Conservation (phyloP, 1,284 basidiomycete species). For the Dichomitus squalens region DNA sequence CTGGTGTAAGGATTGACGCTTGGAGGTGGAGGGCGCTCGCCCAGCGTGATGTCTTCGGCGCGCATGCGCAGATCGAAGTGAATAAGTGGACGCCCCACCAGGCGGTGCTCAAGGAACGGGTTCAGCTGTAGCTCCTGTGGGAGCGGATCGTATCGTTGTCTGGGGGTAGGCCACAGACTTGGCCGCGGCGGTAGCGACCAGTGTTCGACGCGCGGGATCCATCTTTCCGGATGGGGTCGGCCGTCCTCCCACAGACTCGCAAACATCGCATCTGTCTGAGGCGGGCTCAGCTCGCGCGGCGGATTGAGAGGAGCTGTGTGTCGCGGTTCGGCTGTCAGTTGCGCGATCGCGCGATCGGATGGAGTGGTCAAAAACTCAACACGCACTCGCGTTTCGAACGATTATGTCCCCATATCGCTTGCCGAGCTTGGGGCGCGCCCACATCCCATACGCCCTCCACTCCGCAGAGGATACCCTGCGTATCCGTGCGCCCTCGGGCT, state of each 20-base stretch:
- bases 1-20: background rate
- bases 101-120: conserved; percentile 51
- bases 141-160: conserved; percentile 36
- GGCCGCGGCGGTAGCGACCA: conserved; percentile 52
- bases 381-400: conserved; percentile 34
- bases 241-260: conserved; percentile 33
- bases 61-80: conserved; percentile 47
- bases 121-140: conserved; percentile 51
- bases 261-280: conserved; percentile 40
- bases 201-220: conserved; percentile 50
- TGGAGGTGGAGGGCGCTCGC: background rate
- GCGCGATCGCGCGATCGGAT: background rate
- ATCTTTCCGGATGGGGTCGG: conserved; percentile 44
- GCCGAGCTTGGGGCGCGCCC: conserved; percentile 32
- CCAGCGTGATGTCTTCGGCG: conserved; percentile 20
- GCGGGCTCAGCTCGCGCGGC: conserved; percentile 25
- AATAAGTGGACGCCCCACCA: conserved; percentile 46
- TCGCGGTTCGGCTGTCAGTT: conserved; percentile 1
- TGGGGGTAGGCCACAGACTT: conserved; percentile 45
- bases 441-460: conserved; percentile 34
- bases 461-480: conserved; percentile 23
- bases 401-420: conserved; percentile 11
- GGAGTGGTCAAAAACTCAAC: background rate
- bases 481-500: background rate
- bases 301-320: conserved; percentile 25